Evolutionary conservation across 192 early-diverging fungal species (phyloP), one percentile per base, ranked within the genome.

Genomic region (Radiomyces spectabilis): DNA sequence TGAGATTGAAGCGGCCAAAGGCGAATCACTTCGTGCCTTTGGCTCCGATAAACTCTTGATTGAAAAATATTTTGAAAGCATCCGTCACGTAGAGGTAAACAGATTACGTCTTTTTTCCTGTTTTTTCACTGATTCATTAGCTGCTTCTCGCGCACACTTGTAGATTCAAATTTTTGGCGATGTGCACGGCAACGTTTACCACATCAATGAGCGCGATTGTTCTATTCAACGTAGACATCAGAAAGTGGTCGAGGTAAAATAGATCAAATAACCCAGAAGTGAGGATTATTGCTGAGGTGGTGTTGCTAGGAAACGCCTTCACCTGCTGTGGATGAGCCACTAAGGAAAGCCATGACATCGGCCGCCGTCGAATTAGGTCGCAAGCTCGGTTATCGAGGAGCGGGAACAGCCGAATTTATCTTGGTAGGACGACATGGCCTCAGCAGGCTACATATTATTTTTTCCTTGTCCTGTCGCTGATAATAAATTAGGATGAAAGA

Each of bases 221-320:
- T 79, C 78, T 16, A 69, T 85, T 26, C 82, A 85, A 39, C 60
- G 82, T 42, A 61, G 80, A 32, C 80, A 85, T 57, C 82, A 85
- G 62, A 85, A 85, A 50, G 72, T 85, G 18, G 78, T 85, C 40
- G 82, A 85, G 45, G n/a, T n/a, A n/a, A n/a, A n/a, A n/a, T n/a
- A n/a, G n/a, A n/a, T n/a, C n/a, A n/a, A n/a, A n/a, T n/a, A n/a
- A n/a, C n/a, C n/a, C n/a, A n/a, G n/a, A n/a, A n/a, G n/a, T n/a
- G n/a, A n/a, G n/a, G n/a, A n/a, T n/a, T n/a, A n/a, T n/a, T n/a
- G n/a, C n/a, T n/a, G n/a, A n/a, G n/a, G n/a, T n/a, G n/a, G n/a
- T n/a, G n/a, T n/a, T n/a, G n/a, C n/a, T n/a, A n/a, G n/a, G 73
- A 74, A 31, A 71, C 77, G 13, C 78, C 78, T 16, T 75, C 74